These are phyloP conservation scores for Pistacia vera DNA, from an alignment of 345 rosid genomes.

Conservation along the genomic window DNA sequence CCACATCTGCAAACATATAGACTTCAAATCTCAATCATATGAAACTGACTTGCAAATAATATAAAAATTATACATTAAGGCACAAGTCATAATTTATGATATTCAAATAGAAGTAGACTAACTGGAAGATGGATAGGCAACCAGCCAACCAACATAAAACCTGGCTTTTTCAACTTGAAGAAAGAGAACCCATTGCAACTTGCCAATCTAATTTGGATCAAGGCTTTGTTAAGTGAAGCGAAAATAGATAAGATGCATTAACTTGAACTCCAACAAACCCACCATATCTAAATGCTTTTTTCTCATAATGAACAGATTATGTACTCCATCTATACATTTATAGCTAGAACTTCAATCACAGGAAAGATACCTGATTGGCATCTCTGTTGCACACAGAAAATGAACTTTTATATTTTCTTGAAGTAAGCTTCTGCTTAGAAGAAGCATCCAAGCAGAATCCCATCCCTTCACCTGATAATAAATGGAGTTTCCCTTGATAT, in stretches of 20 bases:
- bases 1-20: slow-evolving; percentile 67
- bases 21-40: slow-evolving; percentile 13
- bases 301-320: background rate
- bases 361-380: slow-evolving; percentile 72
- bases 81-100: background rate
- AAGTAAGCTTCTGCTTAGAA: slow-evolving; percentile 61
- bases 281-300: background rate
- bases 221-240: background rate
- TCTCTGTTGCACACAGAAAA: slow-evolving; percentile 72
- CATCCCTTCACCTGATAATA: slow-evolving; percentile 52
- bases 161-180: background rate
- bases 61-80: background rate
- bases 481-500: slow-evolving; percentile 45
- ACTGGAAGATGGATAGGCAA: background rate
- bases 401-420: slow-evolving; percentile 56
- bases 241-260: background rate
- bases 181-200: background rate
- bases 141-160: background rate
- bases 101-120: background rate
- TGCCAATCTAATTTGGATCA: background rate
- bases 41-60: background rate
- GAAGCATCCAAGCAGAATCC: slow-evolving; percentile 79
- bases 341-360: background rate
- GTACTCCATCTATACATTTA: background rate
- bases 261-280: background rate